Evolutionary conservation across 192 early-diverging fungal species (phyloP).

Genomic region (Mortierella alpina): DNA sequence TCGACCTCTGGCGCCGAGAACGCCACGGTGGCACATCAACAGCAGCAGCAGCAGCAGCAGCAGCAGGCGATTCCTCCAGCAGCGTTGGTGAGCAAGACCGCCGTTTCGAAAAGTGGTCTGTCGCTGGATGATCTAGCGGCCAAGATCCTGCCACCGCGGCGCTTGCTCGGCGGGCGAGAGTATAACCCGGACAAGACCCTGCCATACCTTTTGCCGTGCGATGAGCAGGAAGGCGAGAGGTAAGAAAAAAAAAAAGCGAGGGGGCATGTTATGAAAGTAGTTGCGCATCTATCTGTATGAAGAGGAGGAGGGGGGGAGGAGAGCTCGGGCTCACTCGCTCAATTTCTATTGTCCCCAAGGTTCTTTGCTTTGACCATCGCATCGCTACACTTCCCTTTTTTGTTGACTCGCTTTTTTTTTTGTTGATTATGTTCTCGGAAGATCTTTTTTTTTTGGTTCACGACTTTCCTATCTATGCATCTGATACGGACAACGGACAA

Average conservation of each 20-base stretch:
- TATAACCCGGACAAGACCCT: slow-evolving; percentile 48
- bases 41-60: slow-evolving; percentile 1
- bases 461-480: slow-evolving; percentile 34
- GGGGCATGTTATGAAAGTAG: too few species aligned
- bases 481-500: slow-evolving; percentile 6
- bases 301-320: too few species aligned
- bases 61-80: too few species aligned
- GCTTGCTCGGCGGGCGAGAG: slow-evolving; percentile 37
- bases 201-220: slow-evolving; percentile 50
- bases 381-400: not conserved
- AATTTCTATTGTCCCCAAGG: too few species aligned
- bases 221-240: slow-evolving; percentile 50
- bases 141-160: slow-evolving; percentile 37
- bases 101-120: not conserved
- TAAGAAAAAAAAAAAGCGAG: slow-evolving; percentile 2
- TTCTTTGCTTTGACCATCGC: not conserved
- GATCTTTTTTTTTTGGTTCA: not conserved
- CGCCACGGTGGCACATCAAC: not conserved
- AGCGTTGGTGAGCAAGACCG: too few species aligned
- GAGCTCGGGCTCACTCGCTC: too few species aligned
- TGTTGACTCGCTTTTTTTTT: not conserved
- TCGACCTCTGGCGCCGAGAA: not conserved
- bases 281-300: too few species aligned
- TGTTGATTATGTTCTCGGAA: not conserved
- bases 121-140: slow-evolving; percentile 33